Base-by-base conservation (phyloP, 352 stramenopile species). In the Paralagenidium karlingii region DNA sequence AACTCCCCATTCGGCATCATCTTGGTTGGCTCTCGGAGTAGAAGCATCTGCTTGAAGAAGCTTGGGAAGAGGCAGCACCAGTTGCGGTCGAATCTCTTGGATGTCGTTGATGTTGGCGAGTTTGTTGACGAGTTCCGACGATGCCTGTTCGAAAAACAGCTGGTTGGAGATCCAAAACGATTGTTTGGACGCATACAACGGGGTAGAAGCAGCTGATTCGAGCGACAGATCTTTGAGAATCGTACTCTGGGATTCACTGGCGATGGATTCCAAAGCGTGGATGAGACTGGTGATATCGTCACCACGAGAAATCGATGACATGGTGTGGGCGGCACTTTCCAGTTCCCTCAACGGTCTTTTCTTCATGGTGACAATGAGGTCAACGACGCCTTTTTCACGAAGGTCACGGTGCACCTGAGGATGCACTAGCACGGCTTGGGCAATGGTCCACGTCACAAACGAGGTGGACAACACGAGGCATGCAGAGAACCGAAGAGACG, bases 91-190 rank as follows among this genome's bases (percentile, higher is more conserved):
- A 29, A 69, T 60, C 44, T 60, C 24, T 9, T 31, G 44, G 46
- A 70, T 55, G 12, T 45, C 47, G 15, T 48, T 44, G 16, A 58
- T 16, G 3, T 19, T 25, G 0, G 26, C 26, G 26, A 85, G 43
- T 37, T 77, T 49, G 10, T 74, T 57, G 19, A 82, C 36, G 13
- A 82, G 46, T 12, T 60, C 50, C 0, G 43, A 40, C 3, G 70
- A 73, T 12, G 61, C 68, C 15, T 58, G 48, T 9, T 68, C 44
- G 5, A 85, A 48, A 40, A 64, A 71, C 11, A 84, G 22, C 18
- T 79, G 60, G 42, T 81, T 81, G 1, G 67, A 75, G 20, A 84
- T 47, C 69, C 69, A 84, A 20, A 68, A 75, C n/a, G 47, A 75
- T 27, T 68, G 11, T 10, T 38, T 7, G 32, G n/a, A 48, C 25